Base-by-base conservation (phyloP, 2,329 filamentous ascomycete genomes). In the Thermothelomyces thermophilus region DNA sequence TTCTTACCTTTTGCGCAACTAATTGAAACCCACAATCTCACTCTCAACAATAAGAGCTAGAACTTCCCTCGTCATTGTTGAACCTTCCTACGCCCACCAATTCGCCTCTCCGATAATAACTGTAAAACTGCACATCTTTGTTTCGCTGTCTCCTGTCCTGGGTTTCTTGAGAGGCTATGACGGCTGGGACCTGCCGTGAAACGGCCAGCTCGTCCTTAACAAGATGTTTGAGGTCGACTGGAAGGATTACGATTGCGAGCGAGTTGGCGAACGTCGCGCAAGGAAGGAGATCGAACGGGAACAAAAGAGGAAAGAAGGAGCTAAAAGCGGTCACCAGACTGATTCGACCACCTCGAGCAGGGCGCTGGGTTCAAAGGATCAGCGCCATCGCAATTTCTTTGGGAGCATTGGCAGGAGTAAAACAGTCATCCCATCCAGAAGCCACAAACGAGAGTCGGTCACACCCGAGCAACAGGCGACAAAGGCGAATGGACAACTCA, bases 221-320 rank as follows among this genome's bases (percentile, higher is more conserved):
- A 62, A 50, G 39, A 82, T 82, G 78, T 81, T 79, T 60, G 76
- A 80, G 60, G 73, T 81, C 28, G 66, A 77, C 41, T 82, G 78
- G 78, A 76, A 75, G 3, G 77, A 80, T 50, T 74, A 73, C 19
- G 68, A 75, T 43, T 66, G 70, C 50, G 74, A 81, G 63, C 68
- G 72, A 8, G 70, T 80, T 14, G 75, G 76, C 2, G 73, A 81
- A 60, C 70, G 73, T 48, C 72, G 72, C 14, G 69, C 72, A 1
- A 72, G 70, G 41, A 80, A 78, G 57, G 72, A 73, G 53, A 59
- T 62, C 41, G 70, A 70, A 52, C 66, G 63, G 19, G 60, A 62
- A 20, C 35, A 46, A 33, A 67, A 64, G 48, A 65, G 62, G 41
- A 50, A 58, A 17, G 61, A 65, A 4, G 61, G 57, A 14, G 54